These are phyloP conservation scores for Coniferiporia weirii DNA, from an alignment of 1,284 basidiomycete genomes.

Conservation along the genomic window DNA sequence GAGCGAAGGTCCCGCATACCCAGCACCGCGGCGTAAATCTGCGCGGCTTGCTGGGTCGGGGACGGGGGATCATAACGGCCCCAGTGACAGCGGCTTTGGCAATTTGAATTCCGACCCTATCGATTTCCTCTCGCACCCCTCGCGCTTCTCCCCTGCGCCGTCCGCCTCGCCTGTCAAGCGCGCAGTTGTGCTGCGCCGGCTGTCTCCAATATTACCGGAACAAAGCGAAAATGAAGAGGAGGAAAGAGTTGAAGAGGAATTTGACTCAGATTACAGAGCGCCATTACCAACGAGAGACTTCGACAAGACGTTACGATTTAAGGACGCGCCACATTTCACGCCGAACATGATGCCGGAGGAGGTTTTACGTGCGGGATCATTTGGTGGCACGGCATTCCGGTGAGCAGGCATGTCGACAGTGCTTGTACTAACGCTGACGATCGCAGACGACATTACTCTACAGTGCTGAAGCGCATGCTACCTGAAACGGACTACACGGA, in stretches of 20 bases:
- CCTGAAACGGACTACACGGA: conserved; percentile 20
- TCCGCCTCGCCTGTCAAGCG: conserved; percentile 1
- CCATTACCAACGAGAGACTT: conserved; percentile 24
- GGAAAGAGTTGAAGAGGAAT: background rate
- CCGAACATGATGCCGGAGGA: conserved; percentile 41
- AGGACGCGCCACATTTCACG: conserved; percentile 32
- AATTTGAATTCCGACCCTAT: conserved; percentile 17
- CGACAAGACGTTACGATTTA: conserved; percentile 33
- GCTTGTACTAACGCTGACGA: background rate
- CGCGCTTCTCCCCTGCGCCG: background rate
- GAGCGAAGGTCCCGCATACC: conserved; percentile 22
- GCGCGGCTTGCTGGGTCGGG: conserved; percentile 5
- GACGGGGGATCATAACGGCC: background rate
- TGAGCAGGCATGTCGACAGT: conserved; percentile 11
- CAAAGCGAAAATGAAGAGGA: conserved; percentile 11
- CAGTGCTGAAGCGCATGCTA: conserved; percentile 8
- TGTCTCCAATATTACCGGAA: background rate
- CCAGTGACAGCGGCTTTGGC: background rate
- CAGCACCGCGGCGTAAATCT: conserved; percentile 22
- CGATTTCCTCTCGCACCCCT: conserved; percentile 13
- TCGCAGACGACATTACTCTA: conserved; percentile 18
- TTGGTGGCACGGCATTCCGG: conserved; percentile 37
- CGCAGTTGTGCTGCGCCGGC: background rate
- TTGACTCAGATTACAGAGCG: conserved; percentile 18
- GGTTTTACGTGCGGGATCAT: conserved; percentile 36